Base-by-base conservation (phyloP, 106 monocot genomes). In the Dioscorea alata region DNA sequence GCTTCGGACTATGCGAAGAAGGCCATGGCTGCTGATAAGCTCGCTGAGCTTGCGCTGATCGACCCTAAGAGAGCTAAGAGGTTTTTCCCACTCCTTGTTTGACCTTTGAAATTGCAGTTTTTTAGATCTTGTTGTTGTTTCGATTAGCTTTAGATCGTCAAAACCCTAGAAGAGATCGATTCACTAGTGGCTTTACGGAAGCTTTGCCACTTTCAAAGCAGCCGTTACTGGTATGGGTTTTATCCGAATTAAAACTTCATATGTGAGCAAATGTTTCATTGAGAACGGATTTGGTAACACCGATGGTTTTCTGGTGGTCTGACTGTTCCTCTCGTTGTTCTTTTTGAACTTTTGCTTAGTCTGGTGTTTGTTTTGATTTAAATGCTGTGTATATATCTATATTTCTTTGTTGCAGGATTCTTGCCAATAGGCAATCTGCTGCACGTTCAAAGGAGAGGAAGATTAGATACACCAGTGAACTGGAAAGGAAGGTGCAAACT, bases 51-150 rank as follows among this genome's bases (percentile, higher is more conserved):
- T 48, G 68, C 92, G 12, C 68, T 89, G 56, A 65, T 92, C 16
- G 96, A 97, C 74, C 96, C 96, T 28, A 97, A 97, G 79, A 79
- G 89, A 63, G 96, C 96, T 19, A 97, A 87, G 81, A 97, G 92
- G 96, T 73, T 18, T 21, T 42, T 6, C 42, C 42, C 10, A n/a
- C 6, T 42, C 42, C 42, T 42, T 42, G 42, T 42, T 42, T 42
- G 42, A 42, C 42, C 42, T 10, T 42, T 42, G 10, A 42, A 10
- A 42, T 8, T 42, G 2, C 42, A 42, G 42, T 42, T 6, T 42
- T 3, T 10, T 42, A 42, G 42, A 42, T 42, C 42, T 42, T 42
- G 42, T 42, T 42, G 42, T 42, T 42, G 42, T 8, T 42, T 42
- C 59, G 20, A 59, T 59, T 23, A 59, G 23, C n/a, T 42, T 42